These are phyloP conservation scores for Tephrocybe sp. DNA, from an alignment of 768 basidiomycete genomes.

Conservation along the genomic window DNA sequence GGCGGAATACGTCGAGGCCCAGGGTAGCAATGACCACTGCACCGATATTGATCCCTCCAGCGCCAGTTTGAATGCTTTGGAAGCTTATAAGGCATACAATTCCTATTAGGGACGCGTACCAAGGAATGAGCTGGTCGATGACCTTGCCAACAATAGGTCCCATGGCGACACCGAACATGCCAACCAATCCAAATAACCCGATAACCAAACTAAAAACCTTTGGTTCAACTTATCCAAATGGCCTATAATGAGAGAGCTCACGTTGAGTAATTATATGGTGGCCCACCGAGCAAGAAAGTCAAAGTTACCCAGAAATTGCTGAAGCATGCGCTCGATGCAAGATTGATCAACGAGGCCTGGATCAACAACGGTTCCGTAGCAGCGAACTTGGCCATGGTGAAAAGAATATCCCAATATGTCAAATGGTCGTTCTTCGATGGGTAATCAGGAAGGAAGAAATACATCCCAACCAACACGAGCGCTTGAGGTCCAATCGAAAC, in stretches of 20 bases:
- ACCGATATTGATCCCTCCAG: constrained; percentile 65
- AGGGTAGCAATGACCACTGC: constrained; percentile 70
- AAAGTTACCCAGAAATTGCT: constrained; percentile 69
- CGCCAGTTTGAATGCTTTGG: constrained; percentile 64
- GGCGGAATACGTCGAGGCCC: constrained; percentile 72
- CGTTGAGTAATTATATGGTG: constrained; percentile 78
- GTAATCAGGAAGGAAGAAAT: constrained; percentile 76
- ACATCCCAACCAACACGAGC: constrained; percentile 55
- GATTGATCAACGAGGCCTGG: constrained; percentile 60
- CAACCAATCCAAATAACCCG: constrained; percentile 73
- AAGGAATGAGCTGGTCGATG: constrained; percentile 71
- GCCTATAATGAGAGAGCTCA: constrained; percentile 21
- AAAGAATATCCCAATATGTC: constrained; percentile 66
- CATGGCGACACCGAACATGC: constrained; percentile 65
- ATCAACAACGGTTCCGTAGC: constrained; percentile 78
- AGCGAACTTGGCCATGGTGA: constrained; percentile 74
- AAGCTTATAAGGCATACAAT: constrained; percentile 45
- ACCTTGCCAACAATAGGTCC: constrained; percentile 68
- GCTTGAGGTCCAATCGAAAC: constrained; percentile 71
- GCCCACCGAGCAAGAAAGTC: constrained; percentile 77
- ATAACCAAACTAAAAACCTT: constrained; percentile 41
- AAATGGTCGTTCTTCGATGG: constrained; percentile 68
- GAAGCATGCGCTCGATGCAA: constrained; percentile 59
- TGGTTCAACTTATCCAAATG: neutral
- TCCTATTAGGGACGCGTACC: constrained; percentile 69